phyloP scores from a whole-genome alignment of 2,329 filamentous ascomycete genomes.

The Aurifilum marmelostoma region DNA sequence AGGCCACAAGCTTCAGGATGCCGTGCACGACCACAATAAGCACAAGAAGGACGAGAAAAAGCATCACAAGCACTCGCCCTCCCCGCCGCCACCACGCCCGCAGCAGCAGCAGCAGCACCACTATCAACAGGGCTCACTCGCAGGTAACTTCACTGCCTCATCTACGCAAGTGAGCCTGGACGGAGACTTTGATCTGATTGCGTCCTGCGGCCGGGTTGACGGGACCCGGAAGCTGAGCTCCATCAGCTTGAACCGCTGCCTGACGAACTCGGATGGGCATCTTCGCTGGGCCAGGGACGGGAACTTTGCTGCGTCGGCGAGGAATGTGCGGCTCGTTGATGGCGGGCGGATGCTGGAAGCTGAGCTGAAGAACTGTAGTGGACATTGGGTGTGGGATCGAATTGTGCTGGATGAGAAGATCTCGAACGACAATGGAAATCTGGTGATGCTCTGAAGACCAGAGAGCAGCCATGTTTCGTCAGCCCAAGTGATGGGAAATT shows the following conservation, averaged over 20 bases:
- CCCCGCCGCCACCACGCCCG: not conserved
- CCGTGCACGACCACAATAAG: constrained; percentile 42
- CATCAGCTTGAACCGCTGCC: constrained; percentile 29
- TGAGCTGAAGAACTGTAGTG: constrained; percentile 29
- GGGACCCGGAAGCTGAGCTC: constrained; percentile 29
- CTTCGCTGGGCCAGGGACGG: constrained; percentile 29
- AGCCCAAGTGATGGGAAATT: no score
- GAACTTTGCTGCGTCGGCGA: constrained; percentile 28
- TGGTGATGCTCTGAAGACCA: constrained; percentile 52
- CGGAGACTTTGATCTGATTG: constrained; percentile 30
- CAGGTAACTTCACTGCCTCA: constrained; percentile 29
- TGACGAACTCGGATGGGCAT: constrained; percentile 30
- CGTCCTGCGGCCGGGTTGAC: constrained; percentile 28
- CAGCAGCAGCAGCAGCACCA: constrained; percentile 9
- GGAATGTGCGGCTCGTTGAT: constrained; percentile 28
- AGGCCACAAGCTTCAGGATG: constrained; percentile 49
- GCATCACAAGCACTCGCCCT: not conserved
- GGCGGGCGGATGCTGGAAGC: constrained; percentile 31
- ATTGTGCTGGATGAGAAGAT: constrained; percentile 34
- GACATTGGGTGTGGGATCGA: constrained; percentile 30
- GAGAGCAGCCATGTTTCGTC: no score
- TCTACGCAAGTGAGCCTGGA: constrained; percentile 28
- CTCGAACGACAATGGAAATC: constrained; percentile 30
- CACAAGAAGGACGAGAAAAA: constrained; percentile 42
- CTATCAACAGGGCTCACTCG: not conserved